Conservation (phyloP, 495 filamentous ascomycete genomes). For the Clavariopsis aquatica region DNA sequence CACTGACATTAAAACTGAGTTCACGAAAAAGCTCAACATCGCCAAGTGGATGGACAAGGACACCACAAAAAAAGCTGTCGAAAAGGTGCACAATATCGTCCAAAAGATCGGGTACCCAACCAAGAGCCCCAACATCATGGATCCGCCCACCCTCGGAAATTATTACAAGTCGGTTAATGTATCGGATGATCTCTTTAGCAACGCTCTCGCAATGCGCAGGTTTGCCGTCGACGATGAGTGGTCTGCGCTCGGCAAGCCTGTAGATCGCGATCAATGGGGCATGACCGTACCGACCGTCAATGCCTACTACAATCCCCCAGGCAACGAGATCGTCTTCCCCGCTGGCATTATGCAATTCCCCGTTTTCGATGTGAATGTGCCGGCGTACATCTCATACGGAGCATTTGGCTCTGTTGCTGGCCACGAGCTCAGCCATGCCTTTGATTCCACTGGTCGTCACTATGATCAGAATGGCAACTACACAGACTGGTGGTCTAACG, state of each 20-base stretch:
- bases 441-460: slow-evolving; percentile 68
- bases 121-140: slow-evolving; percentile 62
- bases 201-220: slow-evolving; percentile 54
- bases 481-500: slow-evolving; percentile 70
- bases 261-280: slow-evolving; percentile 62
- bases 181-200: slow-evolving; percentile 60
- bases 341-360: slow-evolving; percentile 75
- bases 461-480: slow-evolving; percentile 68
- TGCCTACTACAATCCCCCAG: slow-evolving; percentile 58
- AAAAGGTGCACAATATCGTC: slow-evolving; percentile 70
- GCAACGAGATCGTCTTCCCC: slow-evolving; percentile 71
- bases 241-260: slow-evolving; percentile 61
- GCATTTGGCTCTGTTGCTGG: slow-evolving; percentile 71
- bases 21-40: slow-evolving; percentile 59
- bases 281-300: slow-evolving; percentile 65
- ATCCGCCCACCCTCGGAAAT: slow-evolving; percentile 57
- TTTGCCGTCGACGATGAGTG: slow-evolving; percentile 55
- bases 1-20: slow-evolving; percentile 67
- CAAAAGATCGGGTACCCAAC: slow-evolving; percentile 77
- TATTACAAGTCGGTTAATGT: slow-evolving; percentile 62
- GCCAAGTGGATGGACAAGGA: slow-evolving; percentile 70
- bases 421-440: slow-evolving; percentile 74
- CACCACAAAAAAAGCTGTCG: slow-evolving; percentile 60
- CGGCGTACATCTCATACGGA: slow-evolving; percentile 67
- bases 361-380: slow-evolving; percentile 63